Percentiles rank a stretch among this genome's conserved stretches.
Evolutionary conservation across 192 early-diverging fungal species (phyloP).

Genomic region (Coemansia sp.): DNA sequence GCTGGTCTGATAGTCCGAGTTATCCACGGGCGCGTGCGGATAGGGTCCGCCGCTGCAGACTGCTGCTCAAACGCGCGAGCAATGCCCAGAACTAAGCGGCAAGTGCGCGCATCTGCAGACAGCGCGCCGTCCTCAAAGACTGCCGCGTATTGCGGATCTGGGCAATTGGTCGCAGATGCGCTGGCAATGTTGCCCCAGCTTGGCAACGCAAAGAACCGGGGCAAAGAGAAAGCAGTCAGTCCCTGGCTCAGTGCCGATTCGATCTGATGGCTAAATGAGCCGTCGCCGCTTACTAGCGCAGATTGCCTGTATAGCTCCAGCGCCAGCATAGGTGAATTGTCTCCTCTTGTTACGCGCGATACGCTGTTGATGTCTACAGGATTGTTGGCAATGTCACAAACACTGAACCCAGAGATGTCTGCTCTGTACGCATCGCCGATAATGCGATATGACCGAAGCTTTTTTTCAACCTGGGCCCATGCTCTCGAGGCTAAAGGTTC

Average conservation of each 20-base stretch:
- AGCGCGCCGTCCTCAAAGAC: slow-evolving; percentile 28
- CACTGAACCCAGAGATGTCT: slow-evolving; percentile 38
- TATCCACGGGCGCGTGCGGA: slow-evolving; percentile 46
- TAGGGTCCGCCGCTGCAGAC: slow-evolving; percentile 30
- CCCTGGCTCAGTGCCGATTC: slow-evolving; percentile 50
- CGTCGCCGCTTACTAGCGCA: background rate
- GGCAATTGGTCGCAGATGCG: background rate
- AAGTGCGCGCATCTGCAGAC: slow-evolving; percentile 28
- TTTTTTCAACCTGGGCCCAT: slow-evolving; percentile 28
- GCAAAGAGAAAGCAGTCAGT: slow-evolving; percentile 40
- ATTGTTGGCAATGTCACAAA: slow-evolving; percentile 19
- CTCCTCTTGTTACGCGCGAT: slow-evolving; percentile 23
- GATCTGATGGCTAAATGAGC: slow-evolving; percentile 31
- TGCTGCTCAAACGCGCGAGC: slow-evolving; percentile 40
- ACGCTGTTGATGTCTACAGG: slow-evolving; percentile 27
- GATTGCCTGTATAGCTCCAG: slow-evolving; percentile 22
- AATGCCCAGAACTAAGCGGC: slow-evolving; percentile 26
- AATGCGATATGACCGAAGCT: slow-evolving; percentile 28
- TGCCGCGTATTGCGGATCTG: slow-evolving; percentile 9
- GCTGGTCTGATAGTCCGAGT: slow-evolving; percentile 22
- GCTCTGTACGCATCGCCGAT: slow-evolving; percentile 30
- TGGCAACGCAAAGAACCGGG: slow-evolving; percentile 25
- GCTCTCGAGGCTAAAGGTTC: slow-evolving; percentile 18
- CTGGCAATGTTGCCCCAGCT: slow-evolving; percentile 34
- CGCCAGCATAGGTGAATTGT: slow-evolving; percentile 46